phyloP scores from a whole-genome alignment of 306 rosid genomes.

The Morella rubra region DNA sequence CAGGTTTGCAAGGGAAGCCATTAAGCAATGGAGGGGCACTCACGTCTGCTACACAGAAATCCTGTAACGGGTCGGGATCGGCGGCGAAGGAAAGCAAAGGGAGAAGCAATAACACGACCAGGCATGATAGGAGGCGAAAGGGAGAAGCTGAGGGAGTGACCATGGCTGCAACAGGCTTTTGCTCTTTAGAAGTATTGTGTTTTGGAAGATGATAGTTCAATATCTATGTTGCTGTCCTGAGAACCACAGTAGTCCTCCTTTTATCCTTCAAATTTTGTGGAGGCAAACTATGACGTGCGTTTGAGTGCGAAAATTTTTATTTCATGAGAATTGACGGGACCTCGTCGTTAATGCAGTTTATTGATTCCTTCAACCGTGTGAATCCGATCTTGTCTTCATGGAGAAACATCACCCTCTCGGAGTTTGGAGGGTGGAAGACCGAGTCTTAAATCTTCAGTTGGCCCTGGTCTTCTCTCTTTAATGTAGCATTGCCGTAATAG shows the following conservation, averaged over 20 bases:
- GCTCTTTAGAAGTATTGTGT: no score
- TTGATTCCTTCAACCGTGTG: background rate
- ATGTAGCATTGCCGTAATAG: no score
- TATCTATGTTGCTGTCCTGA: background rate
- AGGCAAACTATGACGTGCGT: no score
- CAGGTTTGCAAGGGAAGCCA: slow-evolving; percentile 48
- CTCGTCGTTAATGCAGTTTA: background rate
- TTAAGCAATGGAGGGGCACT: slow-evolving; percentile 24
- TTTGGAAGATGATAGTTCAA: background rate
- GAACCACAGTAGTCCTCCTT: background rate
- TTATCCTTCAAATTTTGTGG: no score
- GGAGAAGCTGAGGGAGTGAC: background rate
- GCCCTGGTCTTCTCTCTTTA: background rate
- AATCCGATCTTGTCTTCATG: background rate
- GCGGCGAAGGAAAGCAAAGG: slow-evolving; percentile 27
- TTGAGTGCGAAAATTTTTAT: no score
- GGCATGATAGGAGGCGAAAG: slow-evolving; percentile 18
- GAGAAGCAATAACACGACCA: slow-evolving; percentile 20
- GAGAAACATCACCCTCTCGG: background rate
- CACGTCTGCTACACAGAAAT: slow-evolving; percentile 40
- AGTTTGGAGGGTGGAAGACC: background rate
- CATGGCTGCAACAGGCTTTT: slow-evolving; percentile 16
- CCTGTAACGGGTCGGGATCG: slow-evolving; percentile 44
- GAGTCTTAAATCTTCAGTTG: background rate
- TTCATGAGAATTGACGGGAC: background rate